Conservation (phyloP, 2,329 filamentous ascomycete genomes). For the Colletotrichum paranaense region DNA sequence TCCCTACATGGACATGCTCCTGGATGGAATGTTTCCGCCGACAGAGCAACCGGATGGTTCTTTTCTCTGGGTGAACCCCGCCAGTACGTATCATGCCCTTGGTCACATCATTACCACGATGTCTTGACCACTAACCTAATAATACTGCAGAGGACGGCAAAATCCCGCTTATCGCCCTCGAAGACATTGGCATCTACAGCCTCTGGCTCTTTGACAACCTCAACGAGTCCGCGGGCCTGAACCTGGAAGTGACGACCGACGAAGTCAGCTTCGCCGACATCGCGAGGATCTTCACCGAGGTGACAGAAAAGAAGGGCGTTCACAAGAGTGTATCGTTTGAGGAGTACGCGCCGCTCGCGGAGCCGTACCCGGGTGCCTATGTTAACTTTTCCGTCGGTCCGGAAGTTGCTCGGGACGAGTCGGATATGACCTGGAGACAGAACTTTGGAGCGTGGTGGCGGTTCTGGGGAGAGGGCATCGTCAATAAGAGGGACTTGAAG, state of each 20-base stretch:
- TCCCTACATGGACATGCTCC: slow-evolving; percentile 40
- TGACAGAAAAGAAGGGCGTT: slow-evolving; percentile 15
- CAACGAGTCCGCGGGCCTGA: slow-evolving; percentile 36
- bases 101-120: background rate
- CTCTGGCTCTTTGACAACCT: slow-evolving; percentile 42
- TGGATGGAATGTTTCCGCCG: slow-evolving; percentile 18
- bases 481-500: slow-evolving; percentile 52
- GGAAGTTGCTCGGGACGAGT: slow-evolving; percentile 33
- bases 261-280: slow-evolving; percentile 37
- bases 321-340: background rate
- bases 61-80: background rate
- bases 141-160: background rate
- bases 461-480: background rate
- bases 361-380: slow-evolving; percentile 32
- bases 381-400: slow-evolving; percentile 30
- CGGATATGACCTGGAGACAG: slow-evolving; percentile 26
- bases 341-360: slow-evolving; percentile 8
- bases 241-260: slow-evolving; percentile 40
- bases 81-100: background rate
- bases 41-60: slow-evolving; percentile 32
- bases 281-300: slow-evolving; percentile 16
- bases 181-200: slow-evolving; percentile 40
- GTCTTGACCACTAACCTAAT: background rate
- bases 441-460: background rate
- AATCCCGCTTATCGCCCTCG: slow-evolving; percentile 38